Percentiles rank a stretch among this genome's conserved stretches.
These are phyloP conservation scores for Cladobotryum protrusum DNA, from an alignment of 2,329 filamentous ascomycete genomes.

Conservation along the genomic window DNA sequence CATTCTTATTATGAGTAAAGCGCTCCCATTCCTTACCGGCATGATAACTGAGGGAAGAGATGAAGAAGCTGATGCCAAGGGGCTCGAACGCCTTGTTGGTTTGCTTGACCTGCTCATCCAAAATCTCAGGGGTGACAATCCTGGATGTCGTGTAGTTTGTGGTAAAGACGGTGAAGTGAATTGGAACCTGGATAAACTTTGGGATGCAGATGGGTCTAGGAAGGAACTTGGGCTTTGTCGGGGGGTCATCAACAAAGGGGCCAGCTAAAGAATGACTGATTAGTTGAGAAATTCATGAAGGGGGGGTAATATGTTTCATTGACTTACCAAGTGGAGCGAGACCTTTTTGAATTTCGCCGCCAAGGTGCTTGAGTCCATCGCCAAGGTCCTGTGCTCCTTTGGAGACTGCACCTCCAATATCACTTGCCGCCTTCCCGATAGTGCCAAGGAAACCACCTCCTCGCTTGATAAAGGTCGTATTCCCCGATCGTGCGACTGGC, in stretches of 20 bases:
- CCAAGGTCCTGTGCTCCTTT: neutral
- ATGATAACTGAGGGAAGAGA: neutral
- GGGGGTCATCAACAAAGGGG: neutral
- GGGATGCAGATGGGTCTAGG: neutral
- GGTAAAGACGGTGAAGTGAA: constrained; percentile 2
- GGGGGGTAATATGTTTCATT: neutral
- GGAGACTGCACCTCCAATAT: neutral
- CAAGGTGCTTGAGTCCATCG: neutral
- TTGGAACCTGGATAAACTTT: neutral
- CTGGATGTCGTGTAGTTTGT: constrained; percentile 1
- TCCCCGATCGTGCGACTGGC: neutral
- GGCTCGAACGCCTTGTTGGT: constrained; percentile 1
- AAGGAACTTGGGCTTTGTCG: neutral
- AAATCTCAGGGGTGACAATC: neutral
- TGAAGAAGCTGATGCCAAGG: constrained; percentile 1
- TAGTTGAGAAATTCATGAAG: neutral
- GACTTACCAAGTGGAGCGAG: neutral
- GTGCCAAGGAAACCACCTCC: no score
- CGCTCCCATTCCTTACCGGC: neutral
- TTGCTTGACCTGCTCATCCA: neutral
- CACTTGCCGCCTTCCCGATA: neutral
- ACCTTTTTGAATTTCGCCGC: neutral
- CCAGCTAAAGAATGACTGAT: neutral
- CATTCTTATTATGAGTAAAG: neutral
- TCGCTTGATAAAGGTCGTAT: no score